These are phyloP conservation scores for Purshia tridentata DNA, from an alignment of 306 rosid genomes.

Conservation along the genomic window DNA sequence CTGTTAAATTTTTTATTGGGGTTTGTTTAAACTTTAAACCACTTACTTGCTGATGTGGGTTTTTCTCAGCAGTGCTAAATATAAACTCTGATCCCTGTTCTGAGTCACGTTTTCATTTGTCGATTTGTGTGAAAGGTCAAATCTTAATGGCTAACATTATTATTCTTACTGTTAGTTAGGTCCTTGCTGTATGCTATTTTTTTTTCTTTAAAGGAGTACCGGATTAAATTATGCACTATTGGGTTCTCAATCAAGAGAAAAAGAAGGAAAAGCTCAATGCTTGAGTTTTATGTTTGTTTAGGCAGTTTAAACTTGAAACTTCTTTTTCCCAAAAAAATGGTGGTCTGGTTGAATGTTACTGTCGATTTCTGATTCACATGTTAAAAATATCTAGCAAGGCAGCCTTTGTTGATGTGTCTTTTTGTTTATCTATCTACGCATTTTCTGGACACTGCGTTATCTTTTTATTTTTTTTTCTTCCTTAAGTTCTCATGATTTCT, in stretches of 20 bases:
- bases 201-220: neutral
- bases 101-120: constrained; percentile 5
- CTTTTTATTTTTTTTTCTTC: neutral
- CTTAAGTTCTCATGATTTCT: neutral
- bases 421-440: neutral
- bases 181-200: neutral
- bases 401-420: neutral
- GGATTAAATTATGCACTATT: neutral
- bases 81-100: constrained; percentile 8
- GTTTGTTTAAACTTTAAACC: constrained; percentile 35
- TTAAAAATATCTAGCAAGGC: neutral
- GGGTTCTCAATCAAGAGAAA: neutral
- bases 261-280: neutral
- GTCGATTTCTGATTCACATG: no score
- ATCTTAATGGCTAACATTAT: neutral
- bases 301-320: neutral
- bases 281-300: neutral
- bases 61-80: constrained; percentile 3
- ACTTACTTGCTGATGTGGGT: constrained; percentile 7
- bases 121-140: constrained; percentile 19
- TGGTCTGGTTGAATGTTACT: neutral
- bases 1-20: constrained; percentile 31
- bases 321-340: neutral
- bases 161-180: constrained; percentile 1
- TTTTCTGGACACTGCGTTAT: neutral